phyloP scores from a whole-genome alignment of 2,329 filamentous ascomycete species.

The Aureobasidium melanogenum region DNA sequence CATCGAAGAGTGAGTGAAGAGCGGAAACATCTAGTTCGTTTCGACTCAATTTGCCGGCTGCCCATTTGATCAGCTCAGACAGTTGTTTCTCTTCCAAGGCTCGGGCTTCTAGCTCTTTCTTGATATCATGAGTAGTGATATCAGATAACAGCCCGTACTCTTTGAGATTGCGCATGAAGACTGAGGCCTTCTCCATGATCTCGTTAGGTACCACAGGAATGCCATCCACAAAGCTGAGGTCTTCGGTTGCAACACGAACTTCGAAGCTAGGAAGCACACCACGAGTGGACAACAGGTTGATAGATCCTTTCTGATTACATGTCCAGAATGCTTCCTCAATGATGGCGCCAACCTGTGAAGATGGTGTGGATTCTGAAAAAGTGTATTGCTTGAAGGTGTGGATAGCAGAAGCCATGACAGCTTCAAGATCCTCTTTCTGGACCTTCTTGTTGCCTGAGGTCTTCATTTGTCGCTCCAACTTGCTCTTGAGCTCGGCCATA shows the following conservation, averaged over 20 bases:
- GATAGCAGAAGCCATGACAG: constrained; percentile 66
- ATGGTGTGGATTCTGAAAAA: constrained; percentile 84
- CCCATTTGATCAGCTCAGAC: constrained; percentile 76
- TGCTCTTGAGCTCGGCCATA: constrained; percentile 64
- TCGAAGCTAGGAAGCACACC: constrained; percentile 78
- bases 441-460: constrained; percentile 35
- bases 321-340: constrained; percentile 97
- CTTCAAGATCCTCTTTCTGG: constrained; percentile 53
- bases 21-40: constrained; percentile 63
- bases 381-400: constrained; percentile 83
- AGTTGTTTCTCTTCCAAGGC: constrained; percentile 73
- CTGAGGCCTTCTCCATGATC: constrained; percentile 56
- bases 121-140: constrained; percentile 80
- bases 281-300: constrained; percentile 80
- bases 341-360: constrained; percentile 68
- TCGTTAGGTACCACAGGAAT: constrained; percentile 79
- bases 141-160: constrained; percentile 81
- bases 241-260: constrained; percentile 66
- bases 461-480: constrained; percentile 32
- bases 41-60: constrained; percentile 60
- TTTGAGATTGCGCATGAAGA: constrained; percentile 70
- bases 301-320: constrained; percentile 69
- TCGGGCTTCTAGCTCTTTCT: constrained; percentile 69
- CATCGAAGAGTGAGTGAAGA: constrained; percentile 63
- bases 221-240: constrained; percentile 71